Evolutionary conservation across 2,329 filamentous ascomycete genomes (phyloP).

Genomic region (Colletotrichum sp.): DNA sequence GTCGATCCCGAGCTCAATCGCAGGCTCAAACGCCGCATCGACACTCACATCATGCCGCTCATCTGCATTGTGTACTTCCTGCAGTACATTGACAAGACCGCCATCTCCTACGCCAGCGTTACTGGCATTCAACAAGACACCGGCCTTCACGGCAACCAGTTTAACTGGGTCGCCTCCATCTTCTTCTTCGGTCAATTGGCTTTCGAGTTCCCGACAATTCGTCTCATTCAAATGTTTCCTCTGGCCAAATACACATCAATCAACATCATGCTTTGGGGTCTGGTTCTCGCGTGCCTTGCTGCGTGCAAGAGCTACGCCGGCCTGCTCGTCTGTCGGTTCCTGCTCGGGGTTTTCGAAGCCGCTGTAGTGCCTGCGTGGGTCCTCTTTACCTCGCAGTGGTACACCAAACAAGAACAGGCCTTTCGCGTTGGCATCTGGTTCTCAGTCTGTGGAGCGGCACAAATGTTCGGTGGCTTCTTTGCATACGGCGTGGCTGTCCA

Average conservation of each 20-base stretch:
- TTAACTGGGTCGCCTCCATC: slow-evolving; percentile 45
- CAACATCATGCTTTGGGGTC: slow-evolving; percentile 40
- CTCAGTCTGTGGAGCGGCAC: slow-evolving; percentile 53
- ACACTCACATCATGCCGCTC: slow-evolving; percentile 59
- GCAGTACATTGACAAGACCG: slow-evolving; percentile 67
- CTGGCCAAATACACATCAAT: slow-evolving; percentile 41
- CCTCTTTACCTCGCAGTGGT: slow-evolving; percentile 74
- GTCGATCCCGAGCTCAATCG: slow-evolving; percentile 27
- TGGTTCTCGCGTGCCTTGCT: slow-evolving; percentile 63
- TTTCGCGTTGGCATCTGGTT: slow-evolving; percentile 71
- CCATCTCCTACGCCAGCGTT: slow-evolving; percentile 59
- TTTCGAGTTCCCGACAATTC: slow-evolving; percentile 42
- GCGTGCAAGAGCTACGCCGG: slow-evolving; percentile 65
- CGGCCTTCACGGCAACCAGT: slow-evolving; percentile 43
- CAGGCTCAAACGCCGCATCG: slow-evolving; percentile 59
- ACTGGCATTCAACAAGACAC: slow-evolving; percentile 59
- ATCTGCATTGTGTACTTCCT: slow-evolving; percentile 63
- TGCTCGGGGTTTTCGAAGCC: slow-evolving; percentile 72
- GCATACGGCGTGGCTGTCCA: slow-evolving; percentile 55
- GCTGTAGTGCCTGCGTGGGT: slow-evolving; percentile 74
- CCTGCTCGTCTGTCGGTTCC: slow-evolving; percentile 69
- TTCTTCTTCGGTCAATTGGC: slow-evolving; percentile 39
- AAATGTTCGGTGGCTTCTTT: slow-evolving; percentile 44
- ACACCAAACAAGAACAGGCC: slow-evolving; percentile 72
- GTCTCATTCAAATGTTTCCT: slow-evolving; percentile 41